Conservation (phyloP, 352 stramenopile genomes). For the Phytophthora aleatoria region DNA sequence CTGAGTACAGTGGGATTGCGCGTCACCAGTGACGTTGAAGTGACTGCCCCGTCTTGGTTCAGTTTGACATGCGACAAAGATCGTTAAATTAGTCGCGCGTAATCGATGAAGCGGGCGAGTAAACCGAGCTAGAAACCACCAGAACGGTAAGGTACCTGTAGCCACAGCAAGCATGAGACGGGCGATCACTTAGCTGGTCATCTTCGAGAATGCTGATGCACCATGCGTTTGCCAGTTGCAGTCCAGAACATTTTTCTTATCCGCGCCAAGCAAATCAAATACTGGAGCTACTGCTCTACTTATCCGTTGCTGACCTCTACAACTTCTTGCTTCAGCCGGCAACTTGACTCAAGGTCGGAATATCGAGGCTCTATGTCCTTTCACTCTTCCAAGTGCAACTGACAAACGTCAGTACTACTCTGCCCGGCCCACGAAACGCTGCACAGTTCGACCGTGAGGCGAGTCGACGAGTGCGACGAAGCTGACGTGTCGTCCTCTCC, state of each 20-base stretch:
- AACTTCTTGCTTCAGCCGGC: too few relatives aligned
- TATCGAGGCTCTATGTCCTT: not conserved
- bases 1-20: conserved; percentile 12
- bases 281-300: too few relatives aligned
- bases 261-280: too few relatives aligned
- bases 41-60: conserved; percentile 14
- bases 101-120: not conserved
- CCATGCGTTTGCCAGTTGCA: too few relatives aligned
- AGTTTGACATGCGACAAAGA: conserved; percentile 17
- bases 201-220: too few relatives aligned
- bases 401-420: conserved; percentile 22
- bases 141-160: too few relatives aligned
- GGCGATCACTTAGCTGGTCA: not conserved
- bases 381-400: conserved; percentile 26
- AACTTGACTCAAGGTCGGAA: too few relatives aligned
- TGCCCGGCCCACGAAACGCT: conserved; percentile 38
- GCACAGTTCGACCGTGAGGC: conserved; percentile 34
- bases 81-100: not conserved
- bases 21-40: conserved; percentile 22
- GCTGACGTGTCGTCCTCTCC: conserved; percentile 20
- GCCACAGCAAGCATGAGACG: not conserved
- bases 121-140: not conserved
- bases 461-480: conserved; percentile 19
- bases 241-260: too few relatives aligned
- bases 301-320: too few relatives aligned